phyloP scores from a whole-genome alignment of 805 yeast genomes.

The Candida sakaeoensis region DNA sequence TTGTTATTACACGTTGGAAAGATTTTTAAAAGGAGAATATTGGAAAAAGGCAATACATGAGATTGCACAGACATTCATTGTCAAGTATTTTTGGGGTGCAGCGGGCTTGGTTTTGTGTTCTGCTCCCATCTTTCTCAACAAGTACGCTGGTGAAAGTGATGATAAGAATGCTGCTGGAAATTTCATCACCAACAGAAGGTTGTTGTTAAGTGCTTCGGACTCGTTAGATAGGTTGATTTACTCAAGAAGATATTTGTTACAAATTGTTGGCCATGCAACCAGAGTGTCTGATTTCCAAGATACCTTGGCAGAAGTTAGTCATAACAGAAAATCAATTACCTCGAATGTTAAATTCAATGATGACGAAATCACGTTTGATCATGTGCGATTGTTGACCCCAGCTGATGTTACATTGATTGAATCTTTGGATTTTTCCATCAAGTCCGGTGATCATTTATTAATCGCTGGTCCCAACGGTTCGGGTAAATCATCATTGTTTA shows the following conservation, averaged over 20 bases:
- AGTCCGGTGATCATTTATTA: conserved; percentile 78
- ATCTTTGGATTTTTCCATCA: conserved; percentile 64
- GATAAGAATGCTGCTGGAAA: conserved; percentile 62
- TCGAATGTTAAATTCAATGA: conserved; percentile 30
- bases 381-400: conserved; percentile 84
- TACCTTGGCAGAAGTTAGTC: conserved; percentile 49
- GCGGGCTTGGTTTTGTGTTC: conserved; percentile 86
- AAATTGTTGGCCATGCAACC: conserved; percentile 75
- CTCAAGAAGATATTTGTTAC: conserved; percentile 79
- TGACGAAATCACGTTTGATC: conserved; percentile 64
- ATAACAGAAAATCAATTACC: conserved; percentile 13
- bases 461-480: conserved; percentile 97
- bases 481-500: conserved; percentile 88
- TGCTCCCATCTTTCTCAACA: conserved; percentile 74
- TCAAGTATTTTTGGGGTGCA: conserved; percentile 94
- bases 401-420: conserved; percentile 69
- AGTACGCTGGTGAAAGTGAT: conserved; percentile 41
- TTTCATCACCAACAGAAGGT: conserved; percentile 83
- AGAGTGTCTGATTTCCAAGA: conserved; percentile 70
- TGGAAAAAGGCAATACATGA: conserved; percentile 77
- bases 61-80: conserved; percentile 80
- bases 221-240: conserved; percentile 85
- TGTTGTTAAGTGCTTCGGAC: conserved; percentile 78
- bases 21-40: conserved; percentile 71
- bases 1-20: conserved; percentile 75